Conservation (phyloP, 2,329 filamentous ascomycete species). For the Pseudogymnoascus sp. region DNA sequence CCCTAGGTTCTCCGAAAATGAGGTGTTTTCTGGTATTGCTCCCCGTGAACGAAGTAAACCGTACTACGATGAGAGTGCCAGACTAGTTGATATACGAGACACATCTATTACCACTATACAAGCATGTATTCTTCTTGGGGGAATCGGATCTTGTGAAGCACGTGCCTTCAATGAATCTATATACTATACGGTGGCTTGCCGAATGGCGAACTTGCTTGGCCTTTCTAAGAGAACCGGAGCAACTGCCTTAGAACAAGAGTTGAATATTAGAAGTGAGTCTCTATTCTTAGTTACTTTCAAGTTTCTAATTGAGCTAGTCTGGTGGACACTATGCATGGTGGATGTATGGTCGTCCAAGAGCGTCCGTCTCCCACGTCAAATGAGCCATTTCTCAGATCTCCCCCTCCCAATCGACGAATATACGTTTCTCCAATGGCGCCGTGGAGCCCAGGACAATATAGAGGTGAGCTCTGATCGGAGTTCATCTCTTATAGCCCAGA, state of each 20-base stretch:
- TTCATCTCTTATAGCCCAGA: slow-evolving; percentile 29
- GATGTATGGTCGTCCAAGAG: slow-evolving; percentile 25
- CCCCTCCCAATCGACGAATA: slow-evolving; percentile 21
- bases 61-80: slow-evolving; percentile 17
- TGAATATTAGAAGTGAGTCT: slow-evolving; percentile 21
- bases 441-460: neutral
- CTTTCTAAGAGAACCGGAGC: slow-evolving; percentile 17
- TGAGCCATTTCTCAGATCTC: slow-evolving; percentile 18
- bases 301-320: slow-evolving; percentile 19
- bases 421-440: slow-evolving; percentile 13
- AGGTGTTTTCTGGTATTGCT: slow-evolving; percentile 16
- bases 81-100: slow-evolving; percentile 20
- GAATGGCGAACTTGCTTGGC: slow-evolving; percentile 22
- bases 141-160: slow-evolving; percentile 19
- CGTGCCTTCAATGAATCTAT: slow-evolving; percentile 20
- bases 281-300: neutral
- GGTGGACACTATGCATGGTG: slow-evolving; percentile 24
- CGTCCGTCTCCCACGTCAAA: slow-evolving; percentile 20
- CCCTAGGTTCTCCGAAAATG: slow-evolving; percentile 21
- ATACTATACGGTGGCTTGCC: slow-evolving; percentile 22
- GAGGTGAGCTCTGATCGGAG: neutral
- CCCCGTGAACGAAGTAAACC: slow-evolving; percentile 17
- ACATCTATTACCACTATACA: slow-evolving; percentile 22
- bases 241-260: slow-evolving; percentile 18
- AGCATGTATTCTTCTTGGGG: slow-evolving; percentile 22